Percentiles rank a stretch among this genome's conserved stretches.
Evolutionary conservation across 768 basidiomycete genomes (phyloP).

Genomic region (Kwoniella newhampshirensis): DNA sequence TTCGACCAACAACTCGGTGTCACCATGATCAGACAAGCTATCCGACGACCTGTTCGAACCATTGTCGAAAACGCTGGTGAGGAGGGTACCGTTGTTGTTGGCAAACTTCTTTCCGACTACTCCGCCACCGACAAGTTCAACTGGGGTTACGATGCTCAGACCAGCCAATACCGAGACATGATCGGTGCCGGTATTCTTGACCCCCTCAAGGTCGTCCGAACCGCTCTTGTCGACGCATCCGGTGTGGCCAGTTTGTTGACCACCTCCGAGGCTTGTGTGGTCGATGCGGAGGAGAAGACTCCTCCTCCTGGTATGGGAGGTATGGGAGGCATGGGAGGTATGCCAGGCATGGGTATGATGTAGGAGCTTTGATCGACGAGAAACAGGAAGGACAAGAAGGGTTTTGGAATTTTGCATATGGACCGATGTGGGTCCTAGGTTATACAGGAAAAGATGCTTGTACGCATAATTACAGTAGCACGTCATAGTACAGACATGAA

Average conservation of each 20-base stretch:
- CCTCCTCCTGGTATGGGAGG: constrained; percentile 64
- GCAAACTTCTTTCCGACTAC: constrained; percentile 63
- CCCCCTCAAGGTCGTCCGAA: constrained; percentile 91
- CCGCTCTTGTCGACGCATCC: constrained; percentile 83
- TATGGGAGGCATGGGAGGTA: constrained; percentile 61
- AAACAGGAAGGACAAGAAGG: no score
- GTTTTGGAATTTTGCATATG: no score
- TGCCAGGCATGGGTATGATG: constrained; percentile 52
- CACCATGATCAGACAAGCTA: constrained; percentile 81
- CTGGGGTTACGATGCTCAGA: constrained; percentile 87
- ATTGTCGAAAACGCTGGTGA: constrained; percentile 94
- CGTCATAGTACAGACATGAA: no score
- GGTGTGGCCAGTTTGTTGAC: constrained; percentile 93
- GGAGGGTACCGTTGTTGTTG: constrained; percentile 89
- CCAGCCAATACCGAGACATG: constrained; percentile 94
- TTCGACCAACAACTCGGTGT: constrained; percentile 98
- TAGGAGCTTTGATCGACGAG: constrained; percentile 1
- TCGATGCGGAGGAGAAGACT: constrained; percentile 75
- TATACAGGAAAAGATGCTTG: no score
- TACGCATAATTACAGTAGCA: no score
- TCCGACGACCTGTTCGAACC: constrained; percentile 77
- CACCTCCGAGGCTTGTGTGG: constrained; percentile 87
- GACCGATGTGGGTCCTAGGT: no score
- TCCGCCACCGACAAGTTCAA: constrained; percentile 64
- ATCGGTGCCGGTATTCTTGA: constrained; percentile 91